A percentile compares a stretch with the other conserved stretches of the same genome.
phyloP scores from a whole-genome alignment of 768 basidiomycete genomes.

The Thelephora ganbajun region DNA sequence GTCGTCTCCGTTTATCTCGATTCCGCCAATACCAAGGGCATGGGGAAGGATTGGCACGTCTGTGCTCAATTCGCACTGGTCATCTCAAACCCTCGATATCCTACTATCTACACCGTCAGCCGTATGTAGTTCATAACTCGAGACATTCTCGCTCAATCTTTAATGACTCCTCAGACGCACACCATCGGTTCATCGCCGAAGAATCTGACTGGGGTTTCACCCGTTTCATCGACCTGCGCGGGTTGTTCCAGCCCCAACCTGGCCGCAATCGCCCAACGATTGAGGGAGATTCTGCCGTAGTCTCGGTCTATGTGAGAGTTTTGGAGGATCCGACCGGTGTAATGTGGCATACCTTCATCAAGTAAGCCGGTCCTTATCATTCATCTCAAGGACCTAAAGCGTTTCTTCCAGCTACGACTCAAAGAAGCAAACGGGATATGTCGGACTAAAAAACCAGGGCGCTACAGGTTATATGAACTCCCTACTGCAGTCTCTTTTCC shows the following conservation, averaged over 20 bases:
- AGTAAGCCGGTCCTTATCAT: slow-evolving; percentile 40
- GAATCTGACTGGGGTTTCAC: slow-evolving; percentile 99
- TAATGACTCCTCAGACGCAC: slow-evolving; percentile 55
- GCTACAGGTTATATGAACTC: slow-evolving; percentile 99
- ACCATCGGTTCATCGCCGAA: slow-evolving; percentile 97
- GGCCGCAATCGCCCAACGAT: slow-evolving; percentile 81
- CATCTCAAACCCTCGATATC: slow-evolving; percentile 89
- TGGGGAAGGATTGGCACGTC: slow-evolving; percentile 97
- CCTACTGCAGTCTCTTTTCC: slow-evolving; percentile 87
- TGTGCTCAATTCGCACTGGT: slow-evolving; percentile 98
- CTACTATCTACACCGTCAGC: slow-evolving; percentile 93
- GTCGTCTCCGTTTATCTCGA: slow-evolving; percentile 99
- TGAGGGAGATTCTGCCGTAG: slow-evolving; percentile 88
- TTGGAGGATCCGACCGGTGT: slow-evolving; percentile 98
- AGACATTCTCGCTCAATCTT: slow-evolving; percentile 1
- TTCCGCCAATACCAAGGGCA: slow-evolving; percentile 94
- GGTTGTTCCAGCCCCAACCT: slow-evolving; percentile 75
- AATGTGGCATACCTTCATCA: slow-evolving; percentile 99
- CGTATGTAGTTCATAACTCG: slow-evolving; percentile 40
- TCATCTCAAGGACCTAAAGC: background rate
- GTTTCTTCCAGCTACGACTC: slow-evolving; percentile 76
- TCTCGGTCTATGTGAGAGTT: slow-evolving; percentile 96
- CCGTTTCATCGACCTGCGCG: slow-evolving; percentile 93
- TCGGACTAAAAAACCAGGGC: slow-evolving; percentile 97
- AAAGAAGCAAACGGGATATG: slow-evolving; percentile 97